These are phyloP conservation scores for Pyrus betulifolia DNA, from an alignment of 306 rosid species.

Conservation along the genomic window DNA sequence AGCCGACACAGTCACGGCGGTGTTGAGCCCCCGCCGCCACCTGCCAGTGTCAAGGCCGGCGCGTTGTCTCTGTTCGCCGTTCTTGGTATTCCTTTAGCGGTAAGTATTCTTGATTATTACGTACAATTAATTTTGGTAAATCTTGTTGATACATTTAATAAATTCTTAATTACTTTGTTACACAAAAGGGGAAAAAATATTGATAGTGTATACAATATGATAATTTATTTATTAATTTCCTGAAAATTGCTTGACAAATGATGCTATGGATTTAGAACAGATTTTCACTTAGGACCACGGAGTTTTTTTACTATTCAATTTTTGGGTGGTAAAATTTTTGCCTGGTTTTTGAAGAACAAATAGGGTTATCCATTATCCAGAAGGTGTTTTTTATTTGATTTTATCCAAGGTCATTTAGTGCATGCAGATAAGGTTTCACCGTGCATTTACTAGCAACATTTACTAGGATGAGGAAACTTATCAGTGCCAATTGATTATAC, in stretches of 20 bases:
- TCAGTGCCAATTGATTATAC: not conserved
- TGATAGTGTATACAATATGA: not conserved
- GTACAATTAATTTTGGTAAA: not conserved
- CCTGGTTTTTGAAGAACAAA: not conserved
- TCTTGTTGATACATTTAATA: not conserved
- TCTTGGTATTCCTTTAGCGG: conserved; percentile 74
- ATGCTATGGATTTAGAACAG: not conserved
- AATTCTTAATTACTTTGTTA: not conserved
- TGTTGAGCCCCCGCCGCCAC: conserved; percentile 23
- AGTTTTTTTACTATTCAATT: not conserved
- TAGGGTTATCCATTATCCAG: not conserved
- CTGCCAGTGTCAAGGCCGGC: conserved; percentile 35
- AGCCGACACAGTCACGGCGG: conserved; percentile 2
- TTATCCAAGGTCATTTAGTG: not conserved
- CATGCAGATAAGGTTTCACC: not conserved
- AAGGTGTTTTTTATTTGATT: not conserved
- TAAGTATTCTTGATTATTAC: conserved; percentile 3
- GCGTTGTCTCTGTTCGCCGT: conserved; percentile 63
- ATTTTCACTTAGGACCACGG: not conserved
- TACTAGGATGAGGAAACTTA: not conserved
- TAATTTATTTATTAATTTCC: not conserved
- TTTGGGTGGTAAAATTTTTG: not conserved
- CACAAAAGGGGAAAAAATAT: not conserved
- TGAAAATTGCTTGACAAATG: not conserved
- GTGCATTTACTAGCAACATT: not conserved